phyloP scores from a whole-genome alignment of 768 basidiomycete genomes.

The Mycena amicta region DNA sequence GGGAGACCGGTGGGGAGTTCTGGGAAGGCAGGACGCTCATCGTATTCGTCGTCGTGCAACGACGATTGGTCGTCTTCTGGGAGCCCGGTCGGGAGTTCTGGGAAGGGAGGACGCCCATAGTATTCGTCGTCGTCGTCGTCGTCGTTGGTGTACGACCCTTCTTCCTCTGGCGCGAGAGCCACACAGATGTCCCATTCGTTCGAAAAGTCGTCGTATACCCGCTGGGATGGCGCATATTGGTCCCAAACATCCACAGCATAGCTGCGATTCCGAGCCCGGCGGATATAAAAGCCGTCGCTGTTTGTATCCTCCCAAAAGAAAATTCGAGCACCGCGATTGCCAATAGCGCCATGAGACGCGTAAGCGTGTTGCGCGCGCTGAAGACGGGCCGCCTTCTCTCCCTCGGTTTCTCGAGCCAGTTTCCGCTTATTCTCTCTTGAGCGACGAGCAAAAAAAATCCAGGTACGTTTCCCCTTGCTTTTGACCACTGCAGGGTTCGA shows the following conservation, averaged over 20 bases:
- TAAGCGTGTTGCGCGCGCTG: not conserved
- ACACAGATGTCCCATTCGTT: not conserved
- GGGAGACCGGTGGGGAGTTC: not conserved
- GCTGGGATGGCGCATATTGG: not conserved
- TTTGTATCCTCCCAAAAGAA: not conserved
- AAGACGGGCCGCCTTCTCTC: not conserved
- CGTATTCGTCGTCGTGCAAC: not conserved
- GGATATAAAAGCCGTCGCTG: not conserved
- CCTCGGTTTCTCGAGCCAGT: not conserved
- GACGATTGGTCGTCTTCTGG: no score
- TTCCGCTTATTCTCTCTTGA: not conserved
- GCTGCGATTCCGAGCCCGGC: not conserved
- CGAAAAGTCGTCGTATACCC: not conserved
- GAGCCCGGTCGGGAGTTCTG: no score
- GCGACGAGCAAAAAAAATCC: not conserved
- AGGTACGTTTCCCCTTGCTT: not conserved
- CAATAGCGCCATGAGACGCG: not conserved
- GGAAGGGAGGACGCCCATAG: not conserved
- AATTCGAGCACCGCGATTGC: not conserved
- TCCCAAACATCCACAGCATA: not conserved
- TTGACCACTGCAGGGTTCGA: not conserved
- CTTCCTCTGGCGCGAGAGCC: not conserved
- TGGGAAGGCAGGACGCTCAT: not conserved
- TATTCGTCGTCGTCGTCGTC: not conserved
- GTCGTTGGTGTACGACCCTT: not conserved